Evolutionary conservation across 75 land plant species (phyloP).

Genomic region (Sequoiadendron giganteum): DNA sequence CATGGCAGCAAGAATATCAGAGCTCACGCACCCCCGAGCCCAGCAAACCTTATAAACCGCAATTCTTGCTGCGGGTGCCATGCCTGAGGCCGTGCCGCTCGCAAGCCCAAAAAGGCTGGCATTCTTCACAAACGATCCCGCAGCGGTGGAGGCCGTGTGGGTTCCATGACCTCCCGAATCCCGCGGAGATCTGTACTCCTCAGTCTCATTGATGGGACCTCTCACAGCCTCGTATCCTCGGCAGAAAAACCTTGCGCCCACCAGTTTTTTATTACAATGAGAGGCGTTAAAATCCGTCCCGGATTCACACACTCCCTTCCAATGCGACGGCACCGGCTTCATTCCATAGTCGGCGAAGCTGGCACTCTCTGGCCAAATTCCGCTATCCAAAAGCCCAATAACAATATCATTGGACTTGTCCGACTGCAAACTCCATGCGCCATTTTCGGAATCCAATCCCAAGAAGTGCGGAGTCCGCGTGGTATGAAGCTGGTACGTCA

Average conservation of each 20-base stretch:
- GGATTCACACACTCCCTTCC: constrained; percentile 66
- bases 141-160: constrained; percentile 58
- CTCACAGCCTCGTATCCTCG: constrained; percentile 64
- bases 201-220: constrained; percentile 40
- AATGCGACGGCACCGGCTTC: constrained; percentile 40
- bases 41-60: constrained; percentile 93
- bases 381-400: constrained; percentile 80
- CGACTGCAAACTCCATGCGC: constrained; percentile 60
- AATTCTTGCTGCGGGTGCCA: constrained; percentile 74
- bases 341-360: constrained; percentile 65
- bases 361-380: constrained; percentile 70
- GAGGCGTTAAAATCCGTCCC: constrained; percentile 34
- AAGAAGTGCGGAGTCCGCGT: constrained; percentile 52
- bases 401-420: constrained; percentile 71
- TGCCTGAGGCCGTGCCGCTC: constrained; percentile 62
- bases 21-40: constrained; percentile 69
- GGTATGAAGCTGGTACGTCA: constrained; percentile 37
- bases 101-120: constrained; percentile 69
- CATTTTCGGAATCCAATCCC: constrained; percentile 27
- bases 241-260: constrained; percentile 51
- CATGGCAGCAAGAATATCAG: constrained; percentile 80
- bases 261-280: constrained; percentile 67
- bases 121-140: constrained; percentile 28
- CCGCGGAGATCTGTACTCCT: constrained; percentile 66
- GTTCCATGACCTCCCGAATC: constrained; percentile 92